Conservation (phyloP, 768 basidiomycete genomes). For the Russula sp. region DNA sequence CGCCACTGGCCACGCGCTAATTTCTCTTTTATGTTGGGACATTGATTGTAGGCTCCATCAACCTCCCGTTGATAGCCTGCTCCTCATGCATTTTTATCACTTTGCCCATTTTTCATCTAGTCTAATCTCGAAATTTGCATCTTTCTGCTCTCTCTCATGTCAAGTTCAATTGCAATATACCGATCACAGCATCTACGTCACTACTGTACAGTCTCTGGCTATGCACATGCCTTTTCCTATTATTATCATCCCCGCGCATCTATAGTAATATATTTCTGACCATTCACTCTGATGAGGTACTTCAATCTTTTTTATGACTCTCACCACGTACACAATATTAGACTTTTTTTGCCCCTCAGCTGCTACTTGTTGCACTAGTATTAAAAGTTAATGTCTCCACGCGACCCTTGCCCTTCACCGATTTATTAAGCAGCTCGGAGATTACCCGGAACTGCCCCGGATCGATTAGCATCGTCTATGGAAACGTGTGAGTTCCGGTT, state of each 20-base stretch:
- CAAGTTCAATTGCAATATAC: conserved; percentile 22
- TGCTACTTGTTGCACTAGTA: conserved; percentile 42
- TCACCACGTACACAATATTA: conserved; percentile 14
- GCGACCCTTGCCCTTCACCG: conserved; percentile 83
- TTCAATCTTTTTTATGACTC: conserved; percentile 11
- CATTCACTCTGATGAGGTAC: background rate
- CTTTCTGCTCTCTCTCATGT: conserved; percentile 18
- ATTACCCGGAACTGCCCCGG: conserved; percentile 88
- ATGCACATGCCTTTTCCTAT: conserved; percentile 22
- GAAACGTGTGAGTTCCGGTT: background rate
- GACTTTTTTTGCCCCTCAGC: conserved; percentile 11
- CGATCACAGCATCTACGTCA: conserved; percentile 20
- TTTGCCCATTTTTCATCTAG: conserved; percentile 6
- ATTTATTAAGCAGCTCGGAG: conserved; percentile 85
- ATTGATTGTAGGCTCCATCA: background rate
- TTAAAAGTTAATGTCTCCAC: conserved; percentile 80
- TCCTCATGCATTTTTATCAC: conserved; percentile 3
- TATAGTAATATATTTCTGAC: conserved; percentile 22
- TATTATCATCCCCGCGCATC: conserved; percentile 21
- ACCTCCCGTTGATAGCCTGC: conserved; percentile 4
- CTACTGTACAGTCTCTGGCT: conserved; percentile 20
- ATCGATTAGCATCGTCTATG: conserved; percentile 86
- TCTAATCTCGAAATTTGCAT: conserved; percentile 14
- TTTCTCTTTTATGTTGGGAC: background rate
- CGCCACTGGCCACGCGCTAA: conserved; percentile 13